phyloP scores from a whole-genome alignment of 495 filamentous ascomycete genomes.

The Cercophora newfieldiana region DNA sequence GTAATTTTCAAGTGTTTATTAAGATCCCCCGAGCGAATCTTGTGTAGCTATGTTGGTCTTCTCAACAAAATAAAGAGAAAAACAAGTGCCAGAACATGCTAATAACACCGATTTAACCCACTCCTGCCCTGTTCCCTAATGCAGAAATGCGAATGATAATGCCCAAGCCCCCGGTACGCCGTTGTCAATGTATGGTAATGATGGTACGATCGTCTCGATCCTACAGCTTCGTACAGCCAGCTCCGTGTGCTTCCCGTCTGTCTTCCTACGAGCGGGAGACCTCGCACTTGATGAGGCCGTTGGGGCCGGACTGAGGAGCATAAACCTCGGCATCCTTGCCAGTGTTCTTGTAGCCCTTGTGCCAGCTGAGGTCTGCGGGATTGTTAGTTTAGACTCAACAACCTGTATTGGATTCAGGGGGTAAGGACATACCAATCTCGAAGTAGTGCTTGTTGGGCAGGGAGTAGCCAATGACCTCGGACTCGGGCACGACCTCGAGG shows the following conservation, averaged over 20 bases:
- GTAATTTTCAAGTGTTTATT: background rate
- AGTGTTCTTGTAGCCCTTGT: conserved; percentile 95
- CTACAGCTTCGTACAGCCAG: background rate
- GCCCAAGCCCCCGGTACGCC: background rate
- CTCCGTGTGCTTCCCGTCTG: background rate
- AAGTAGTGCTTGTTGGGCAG: conserved; percentile 99
- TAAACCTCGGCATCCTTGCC: conserved; percentile 96
- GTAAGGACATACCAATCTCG: conserved; percentile 74
- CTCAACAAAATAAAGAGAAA: background rate
- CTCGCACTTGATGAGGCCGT: conserved; percentile 94
- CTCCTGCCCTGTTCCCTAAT: background rate
- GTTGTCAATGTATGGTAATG: background rate
- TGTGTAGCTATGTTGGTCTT: background rate
- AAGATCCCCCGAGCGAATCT: background rate
- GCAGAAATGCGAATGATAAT: background rate
- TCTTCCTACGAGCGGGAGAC: conserved; percentile 60
- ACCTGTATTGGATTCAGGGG: background rate
- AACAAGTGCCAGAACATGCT: background rate
- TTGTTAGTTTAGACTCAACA: conserved; percentile 7
- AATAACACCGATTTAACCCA: background rate
- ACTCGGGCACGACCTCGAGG: conserved; percentile 67
- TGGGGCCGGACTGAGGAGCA: conserved; percentile 87
- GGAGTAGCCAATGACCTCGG: conserved; percentile 74
- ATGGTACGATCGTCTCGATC: background rate
- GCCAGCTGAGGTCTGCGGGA: conserved; percentile 82